A percentile compares a stretch with the other conserved stretches of the same genome.
Evolutionary conservation across 805 yeast genomes (phyloP).

Genomic region (Saturnispora quitensis): DNA sequence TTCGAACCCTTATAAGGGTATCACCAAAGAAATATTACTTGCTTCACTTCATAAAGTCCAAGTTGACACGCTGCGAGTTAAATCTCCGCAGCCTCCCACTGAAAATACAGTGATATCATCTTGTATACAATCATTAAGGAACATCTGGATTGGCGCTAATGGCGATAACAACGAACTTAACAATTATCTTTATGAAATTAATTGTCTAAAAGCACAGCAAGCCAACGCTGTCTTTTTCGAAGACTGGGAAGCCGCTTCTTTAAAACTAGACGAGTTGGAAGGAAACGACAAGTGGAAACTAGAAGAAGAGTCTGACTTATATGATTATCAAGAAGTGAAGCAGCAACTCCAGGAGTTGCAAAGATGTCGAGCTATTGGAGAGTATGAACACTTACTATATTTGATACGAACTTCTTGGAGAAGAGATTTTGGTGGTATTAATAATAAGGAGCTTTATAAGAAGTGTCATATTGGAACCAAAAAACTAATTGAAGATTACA

Average conservation of each 20-base stretch:
- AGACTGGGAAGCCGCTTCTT: conserved; percentile 62
- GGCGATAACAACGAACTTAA: neutral
- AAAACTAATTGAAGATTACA: conserved; percentile 69
- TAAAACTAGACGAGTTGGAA: conserved; percentile 53
- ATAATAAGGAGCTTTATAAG: conserved; percentile 66
- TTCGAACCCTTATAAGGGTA: conserved; percentile 22
- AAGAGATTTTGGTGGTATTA: conserved; percentile 80
- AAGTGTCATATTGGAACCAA: conserved; percentile 85
- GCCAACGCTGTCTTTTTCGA: conserved; percentile 37
- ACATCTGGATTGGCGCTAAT: neutral
- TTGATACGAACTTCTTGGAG: conserved; percentile 77
- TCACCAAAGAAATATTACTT: conserved; percentile 15
- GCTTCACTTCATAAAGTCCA: conserved; percentile 1
- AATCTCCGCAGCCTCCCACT: neutral
- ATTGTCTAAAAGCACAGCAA: conserved; percentile 23
- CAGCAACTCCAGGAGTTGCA: conserved; percentile 46
- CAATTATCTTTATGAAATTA: neutral
- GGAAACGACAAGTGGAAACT: conserved; percentile 69
- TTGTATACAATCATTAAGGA: neutral
- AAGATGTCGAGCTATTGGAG: conserved; percentile 46
- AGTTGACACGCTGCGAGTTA: neutral
- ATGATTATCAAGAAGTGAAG: conserved; percentile 59
- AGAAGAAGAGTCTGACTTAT: conserved; percentile 49
- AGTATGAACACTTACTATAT: conserved; percentile 56
- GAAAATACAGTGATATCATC: neutral